phyloP scores from a whole-genome alignment of 805 yeast genomes.

The Millerago galiae region DNA sequence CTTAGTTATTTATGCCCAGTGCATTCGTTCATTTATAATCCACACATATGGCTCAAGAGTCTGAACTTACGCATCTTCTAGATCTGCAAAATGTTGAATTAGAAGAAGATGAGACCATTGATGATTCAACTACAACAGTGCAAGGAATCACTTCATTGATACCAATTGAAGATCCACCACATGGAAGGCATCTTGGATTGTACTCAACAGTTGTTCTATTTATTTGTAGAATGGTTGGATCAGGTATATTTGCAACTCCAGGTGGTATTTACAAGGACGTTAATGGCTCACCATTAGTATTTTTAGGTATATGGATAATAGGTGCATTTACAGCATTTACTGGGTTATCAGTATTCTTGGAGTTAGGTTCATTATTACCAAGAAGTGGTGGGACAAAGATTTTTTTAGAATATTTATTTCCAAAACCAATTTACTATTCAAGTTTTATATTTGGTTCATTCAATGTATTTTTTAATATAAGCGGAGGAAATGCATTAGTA shows the following conservation, averaged over 20 bases:
- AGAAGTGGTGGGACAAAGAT: slow-evolving; percentile 69
- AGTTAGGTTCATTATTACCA: slow-evolving; percentile 61
- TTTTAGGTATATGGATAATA: slow-evolving; percentile 53
- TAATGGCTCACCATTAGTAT: slow-evolving; percentile 58
- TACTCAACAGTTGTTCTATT: slow-evolving; percentile 57
- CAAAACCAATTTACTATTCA: slow-evolving; percentile 48
- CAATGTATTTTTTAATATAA: slow-evolving; percentile 47
- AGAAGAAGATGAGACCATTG: slow-evolving; percentile 12
- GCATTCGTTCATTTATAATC: background rate
- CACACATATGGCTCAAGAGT: background rate
- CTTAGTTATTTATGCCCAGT: background rate
- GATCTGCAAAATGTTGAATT: slow-evolving; percentile 6
- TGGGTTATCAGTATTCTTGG: slow-evolving; percentile 59
- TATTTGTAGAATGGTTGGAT: slow-evolving; percentile 63
- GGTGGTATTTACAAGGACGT: slow-evolving; percentile 35
- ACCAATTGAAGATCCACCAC: slow-evolving; percentile 34
- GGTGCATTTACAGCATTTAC: slow-evolving; percentile 56
- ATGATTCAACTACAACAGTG: slow-evolving; percentile 3
- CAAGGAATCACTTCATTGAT: slow-evolving; percentile 5
- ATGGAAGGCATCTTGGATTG: slow-evolving; percentile 64
- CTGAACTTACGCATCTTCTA: slow-evolving; percentile 2
- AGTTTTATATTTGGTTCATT: slow-evolving; percentile 35
- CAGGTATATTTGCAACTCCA: slow-evolving; percentile 71
- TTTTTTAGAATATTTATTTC: slow-evolving; percentile 58
- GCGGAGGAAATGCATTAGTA: slow-evolving; percentile 46